Evolutionary conservation across 192 early-diverging fungal species (phyloP), one percentile per base, ranked within the genome.

Genomic region (Jimgerdemannia flammicorona): DNA sequence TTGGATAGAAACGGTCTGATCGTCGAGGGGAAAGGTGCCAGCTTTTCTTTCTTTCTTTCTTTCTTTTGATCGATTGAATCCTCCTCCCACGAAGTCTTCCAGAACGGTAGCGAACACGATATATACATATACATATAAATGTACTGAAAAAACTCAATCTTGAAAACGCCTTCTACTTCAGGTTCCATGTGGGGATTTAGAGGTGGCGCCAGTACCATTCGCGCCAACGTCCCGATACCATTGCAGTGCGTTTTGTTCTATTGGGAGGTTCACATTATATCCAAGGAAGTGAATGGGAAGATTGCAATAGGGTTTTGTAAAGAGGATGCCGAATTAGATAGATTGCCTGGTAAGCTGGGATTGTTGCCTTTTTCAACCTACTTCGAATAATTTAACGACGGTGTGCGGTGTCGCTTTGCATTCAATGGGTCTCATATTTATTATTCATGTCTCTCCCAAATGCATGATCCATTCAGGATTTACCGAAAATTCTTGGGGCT

Each of bases 401-500:
- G n/a, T n/a, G n/a, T n/a, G n/a, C n/a, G n/a, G n/a, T n/a, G n/a
- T n/a, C n/a, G n/a, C n/a, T n/a, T n/a, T n/a, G n/a, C n/a, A n/a
- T n/a, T n/a, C n/a, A n/a, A n/a, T n/a, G n/a, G n/a, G n/a, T n/a
- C n/a, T n/a, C 20, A 67, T 40, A 63, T 72, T 49, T 40, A 66
- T 69, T 10, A 66, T 18, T 70, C 44, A 67, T 59, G 3, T 9
- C 71, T 41, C 39, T 40, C 20, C 68, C 63, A 39, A 29, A 44
- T 65, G 14, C 8, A n/a, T 39, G 66, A 41, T n/a, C 3, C 18
- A 63, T 75, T n/a, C n/a, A 94, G 94, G 98, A 2, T 97, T 94
- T 93, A 95, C 98, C 70, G 75, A 86, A 3, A 77, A 90, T 69
- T 97, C 96, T 4, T 99, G 93, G 91, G 97, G 97, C 8, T 99